Evolutionary conservation across 768 basidiomycete genomes (phyloP).

Genomic region (Gautieria morchelliformis): DNA sequence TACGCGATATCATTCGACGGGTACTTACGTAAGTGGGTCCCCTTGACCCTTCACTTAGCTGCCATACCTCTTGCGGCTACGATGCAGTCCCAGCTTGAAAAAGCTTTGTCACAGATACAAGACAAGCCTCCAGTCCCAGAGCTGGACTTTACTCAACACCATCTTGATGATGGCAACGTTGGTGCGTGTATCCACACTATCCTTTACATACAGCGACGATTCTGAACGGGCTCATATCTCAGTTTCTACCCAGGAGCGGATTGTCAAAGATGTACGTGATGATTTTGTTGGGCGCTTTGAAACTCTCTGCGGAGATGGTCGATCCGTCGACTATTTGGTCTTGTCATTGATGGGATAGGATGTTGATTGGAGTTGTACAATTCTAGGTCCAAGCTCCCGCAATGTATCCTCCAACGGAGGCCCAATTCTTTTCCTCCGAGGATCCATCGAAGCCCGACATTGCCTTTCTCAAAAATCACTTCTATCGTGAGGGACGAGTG

Average conservation of each 20-base stretch:
- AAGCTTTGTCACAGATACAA: conserved; percentile 17
- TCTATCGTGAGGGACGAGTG: conserved; percentile 90
- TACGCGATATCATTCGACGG: too few relatives aligned
- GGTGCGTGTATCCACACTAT: neutral
- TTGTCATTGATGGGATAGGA: neutral
- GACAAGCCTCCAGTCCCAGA: conserved; percentile 40
- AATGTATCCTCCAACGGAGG: conserved; percentile 82
- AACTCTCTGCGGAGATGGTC: neutral
- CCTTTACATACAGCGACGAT: neutral
- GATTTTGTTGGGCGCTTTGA: neutral
- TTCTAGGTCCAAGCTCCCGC: conserved; percentile 94
- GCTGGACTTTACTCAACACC: conserved; percentile 87
- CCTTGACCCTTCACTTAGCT: too few relatives aligned
- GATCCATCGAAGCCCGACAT: conserved; percentile 90
- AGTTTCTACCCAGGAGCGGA: conserved; percentile 89
- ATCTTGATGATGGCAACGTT: conserved; percentile 78
- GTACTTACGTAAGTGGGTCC: too few relatives aligned
- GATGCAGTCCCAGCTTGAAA: conserved; percentile 15
- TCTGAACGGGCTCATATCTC: conserved; percentile 17
- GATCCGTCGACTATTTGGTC: neutral
- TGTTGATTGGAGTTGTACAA: neutral
- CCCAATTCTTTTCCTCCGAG: conserved; percentile 82
- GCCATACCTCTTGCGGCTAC: neutral
- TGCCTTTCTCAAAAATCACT: conserved; percentile 97
- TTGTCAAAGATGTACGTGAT: conserved; percentile 81